phyloP scores from a whole-genome alignment of 805 yeast genomes.

The Scheffersomyces ergatensis region DNA sequence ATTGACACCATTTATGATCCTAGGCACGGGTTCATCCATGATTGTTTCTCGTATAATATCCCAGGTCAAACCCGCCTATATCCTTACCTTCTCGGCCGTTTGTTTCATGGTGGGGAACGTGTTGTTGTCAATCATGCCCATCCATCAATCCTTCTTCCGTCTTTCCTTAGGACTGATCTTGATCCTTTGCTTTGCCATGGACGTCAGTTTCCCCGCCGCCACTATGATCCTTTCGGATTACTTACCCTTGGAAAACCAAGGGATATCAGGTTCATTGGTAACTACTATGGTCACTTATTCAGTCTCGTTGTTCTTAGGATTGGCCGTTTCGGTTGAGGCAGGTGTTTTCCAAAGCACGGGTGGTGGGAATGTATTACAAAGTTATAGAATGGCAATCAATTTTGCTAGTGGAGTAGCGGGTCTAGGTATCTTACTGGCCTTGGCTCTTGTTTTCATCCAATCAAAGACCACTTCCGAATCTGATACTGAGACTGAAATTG shows the following conservation, averaged over 20 bases:
- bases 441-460: conserved; percentile 20
- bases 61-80: conserved; percentile 45
- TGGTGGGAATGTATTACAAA: conserved; percentile 23
- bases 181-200: conserved; percentile 71
- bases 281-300: conserved; percentile 72
- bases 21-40: conserved; percentile 57
- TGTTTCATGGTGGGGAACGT: conserved; percentile 56
- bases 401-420: conserved; percentile 62
- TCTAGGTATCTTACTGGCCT: conserved; percentile 33
- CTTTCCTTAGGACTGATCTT: conserved; percentile 55
- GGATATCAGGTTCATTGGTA: conserved; percentile 74
- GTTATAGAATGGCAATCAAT: conserved; percentile 58
- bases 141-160: conserved; percentile 57
- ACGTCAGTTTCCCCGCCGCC: conserved; percentile 73
- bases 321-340: conserved; percentile 64
- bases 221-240: conserved; percentile 59
- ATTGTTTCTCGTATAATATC: conserved; percentile 48
- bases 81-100: conserved; percentile 49
- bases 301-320: conserved; percentile 65
- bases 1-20: conserved; percentile 46
- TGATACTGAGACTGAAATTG: neutral
- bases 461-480: neutral
- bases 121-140: conserved; percentile 56
- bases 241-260: conserved; percentile 65
- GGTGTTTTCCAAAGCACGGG: conserved; percentile 13